Conservation (phyloP, 257 asterid species). For the Lithospermum erythrorhizon region DNA sequence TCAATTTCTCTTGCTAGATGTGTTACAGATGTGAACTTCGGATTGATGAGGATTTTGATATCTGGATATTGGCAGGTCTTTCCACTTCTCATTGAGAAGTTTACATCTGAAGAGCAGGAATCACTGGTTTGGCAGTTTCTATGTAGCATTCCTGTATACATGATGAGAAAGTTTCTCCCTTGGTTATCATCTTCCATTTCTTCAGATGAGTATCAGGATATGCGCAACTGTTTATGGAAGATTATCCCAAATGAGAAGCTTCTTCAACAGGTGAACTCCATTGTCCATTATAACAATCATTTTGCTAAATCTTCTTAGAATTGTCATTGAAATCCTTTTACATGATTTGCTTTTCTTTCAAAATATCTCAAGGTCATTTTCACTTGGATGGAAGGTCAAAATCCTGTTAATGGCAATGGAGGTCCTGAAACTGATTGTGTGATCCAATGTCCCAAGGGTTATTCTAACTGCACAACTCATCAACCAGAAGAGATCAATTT, state of each 20-base stretch:
- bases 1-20: neutral
- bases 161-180: slow-evolving; percentile 33
- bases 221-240: slow-evolving; percentile 25
- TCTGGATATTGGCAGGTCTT: slow-evolving; percentile 24
- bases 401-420: slow-evolving; percentile 7
- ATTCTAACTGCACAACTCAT: slow-evolving; percentile 7
- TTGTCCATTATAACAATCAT: neutral
- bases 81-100: slow-evolving; percentile 37
- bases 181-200: slow-evolving; percentile 40
- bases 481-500: slow-evolving; percentile 12
- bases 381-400: slow-evolving; percentile 30
- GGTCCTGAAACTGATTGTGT: slow-evolving; percentile 10
- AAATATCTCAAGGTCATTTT: slow-evolving; percentile 23
- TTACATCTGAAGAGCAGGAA: slow-evolving; percentile 38
- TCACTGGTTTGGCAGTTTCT: slow-evolving; percentile 42
- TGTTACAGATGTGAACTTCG: neutral
- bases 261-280: slow-evolving; percentile 36
- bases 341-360: neutral
- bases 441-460: slow-evolving; percentile 7
- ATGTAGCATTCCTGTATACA: slow-evolving; percentile 42
- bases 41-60: neutral
- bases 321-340: neutral
- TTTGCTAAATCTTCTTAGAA: neutral
- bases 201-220: slow-evolving; percentile 26
- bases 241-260: slow-evolving; percentile 39